Evolutionary conservation across 148 eudicot species (phyloP).

Genomic region (Nepenthes mirabilis): DNA sequence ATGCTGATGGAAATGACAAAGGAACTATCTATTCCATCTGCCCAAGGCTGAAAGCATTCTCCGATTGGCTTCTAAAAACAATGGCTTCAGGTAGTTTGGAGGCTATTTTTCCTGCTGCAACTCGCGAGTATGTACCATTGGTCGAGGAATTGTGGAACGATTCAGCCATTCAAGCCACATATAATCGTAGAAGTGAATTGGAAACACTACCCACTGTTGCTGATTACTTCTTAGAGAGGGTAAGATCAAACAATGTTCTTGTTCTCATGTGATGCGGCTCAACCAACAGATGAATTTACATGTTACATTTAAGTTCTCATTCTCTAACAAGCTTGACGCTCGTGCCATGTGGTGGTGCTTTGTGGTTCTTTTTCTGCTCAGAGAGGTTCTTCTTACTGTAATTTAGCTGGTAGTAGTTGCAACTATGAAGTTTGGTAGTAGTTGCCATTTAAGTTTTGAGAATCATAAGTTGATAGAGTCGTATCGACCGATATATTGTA

Average conservation of each 20-base stretch:
- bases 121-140: slow-evolving; percentile 93
- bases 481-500: no score
- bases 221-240: slow-evolving; percentile 87
- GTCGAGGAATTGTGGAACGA: slow-evolving; percentile 76
- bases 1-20: slow-evolving; percentile 17
- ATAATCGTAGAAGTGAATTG: slow-evolving; percentile 67
- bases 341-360: no score
- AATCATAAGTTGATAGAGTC: no score
- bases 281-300: no score
- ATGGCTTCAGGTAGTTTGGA: slow-evolving; percentile 84
- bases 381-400: no score
- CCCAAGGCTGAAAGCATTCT: slow-evolving; percentile 81
- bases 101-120: slow-evolving; percentile 86
- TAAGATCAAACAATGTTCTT: slow-evolving; percentile 6
- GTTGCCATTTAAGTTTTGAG: no score
- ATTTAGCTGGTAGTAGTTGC: no score
- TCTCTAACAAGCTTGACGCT: no score
- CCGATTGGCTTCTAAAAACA: slow-evolving; percentile 56
- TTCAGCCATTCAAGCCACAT: slow-evolving; percentile 76
- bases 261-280: no score
- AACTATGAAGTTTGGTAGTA: no score
- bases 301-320: no score
- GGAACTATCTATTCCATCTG: slow-evolving; percentile 50
- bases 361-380: no score
- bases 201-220: slow-evolving; percentile 66